Base-by-base conservation (phyloP, 1,139 yeast genomes). In the Hyphopichia khmerensis region DNA sequence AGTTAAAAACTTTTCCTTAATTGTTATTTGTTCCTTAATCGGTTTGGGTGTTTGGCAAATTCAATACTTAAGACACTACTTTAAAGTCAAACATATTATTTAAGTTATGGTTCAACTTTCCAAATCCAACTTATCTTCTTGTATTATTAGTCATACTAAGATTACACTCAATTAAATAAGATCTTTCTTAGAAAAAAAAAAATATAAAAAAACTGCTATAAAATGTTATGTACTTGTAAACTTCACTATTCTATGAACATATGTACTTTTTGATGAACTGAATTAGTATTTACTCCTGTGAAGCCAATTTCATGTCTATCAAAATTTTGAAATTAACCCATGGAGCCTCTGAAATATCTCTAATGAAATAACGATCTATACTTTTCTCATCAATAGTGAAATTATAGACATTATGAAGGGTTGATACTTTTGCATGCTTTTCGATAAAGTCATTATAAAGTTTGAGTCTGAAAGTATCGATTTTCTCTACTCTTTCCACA, bases 41-140 rank as follows among this genome's bases (percentile, higher is more conserved):
- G 82, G 83, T 23, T 81, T 93, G 54, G 96, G 97, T 37, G 82
- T 77, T 37, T 91, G 97, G 95, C 98, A 91, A 74, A 78, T 93
- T 50, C 81, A 82, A 59, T 91, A 93, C 70, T 80, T 91, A 70
- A 85, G 96, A 72, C 85, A 87, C 64, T 91, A 87, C 75, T 91
- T 91, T 82, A 85, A 87, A 69, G 86, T 96, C 44, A 91, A 91
- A 73, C 97, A 91, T 62, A 91, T 91, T 59, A 84, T 91, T 53
- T 91, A 74, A 67, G 34, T 15, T 35, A 23, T 27, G 26, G 10
- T 23, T 24, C 23, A 21, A 16, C 30, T 15, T 16, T 19, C 17
- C 18, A 8, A 11, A 19, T 15, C n/a, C n/a, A 4, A 19, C 11
- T 7, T 17, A 6, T 33, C 17, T 2, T 30, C 27, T 13, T 14